Evolutionary conservation across 2,329 filamentous ascomycete species (phyloP).

Genomic region (Monosporascus ibericus): DNA sequence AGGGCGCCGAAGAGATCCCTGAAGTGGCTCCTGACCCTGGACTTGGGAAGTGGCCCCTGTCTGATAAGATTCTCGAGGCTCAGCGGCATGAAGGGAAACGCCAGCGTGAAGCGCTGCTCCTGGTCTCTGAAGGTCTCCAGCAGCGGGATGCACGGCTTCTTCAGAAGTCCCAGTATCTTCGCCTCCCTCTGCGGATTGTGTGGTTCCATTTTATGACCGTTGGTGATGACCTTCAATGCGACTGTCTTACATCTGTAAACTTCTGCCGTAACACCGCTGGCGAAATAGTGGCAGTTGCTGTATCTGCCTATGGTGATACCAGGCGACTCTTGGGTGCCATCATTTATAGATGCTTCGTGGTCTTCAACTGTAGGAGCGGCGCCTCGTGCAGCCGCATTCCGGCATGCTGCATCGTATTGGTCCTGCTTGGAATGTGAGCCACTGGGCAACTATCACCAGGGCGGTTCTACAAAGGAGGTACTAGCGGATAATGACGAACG

Average conservation of each 20-base stretch:
- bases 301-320: constrained; percentile 49
- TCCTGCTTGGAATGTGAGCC: constrained; percentile 36
- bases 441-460: constrained; percentile 1
- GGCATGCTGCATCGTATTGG: constrained; percentile 47
- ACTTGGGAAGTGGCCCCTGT: constrained; percentile 29
- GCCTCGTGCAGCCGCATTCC: constrained; percentile 19
- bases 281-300: constrained; percentile 46
- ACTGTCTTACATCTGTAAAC: constrained; percentile 63
- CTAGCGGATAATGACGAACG: constrained; percentile 4
- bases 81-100: constrained; percentile 76
- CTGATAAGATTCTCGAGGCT: constrained; percentile 66
- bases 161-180: constrained; percentile 59
- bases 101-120: constrained; percentile 66
- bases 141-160: constrained; percentile 56
- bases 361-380: constrained; percentile 18
- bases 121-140: constrained; percentile 69
- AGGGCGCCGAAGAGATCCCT: constrained; percentile 66
- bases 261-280: constrained; percentile 70
- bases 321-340: constrained; percentile 12
- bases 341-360: constrained; percentile 1
- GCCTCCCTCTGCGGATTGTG: constrained; percentile 79
- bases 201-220: constrained; percentile 66
- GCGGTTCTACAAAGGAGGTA: not conserved
- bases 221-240: constrained; percentile 82
- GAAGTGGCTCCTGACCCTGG: constrained; percentile 42